phyloP scores from a whole-genome alignment of 2,329 filamentous ascomycete genomes.

The Leptographium galeiforme region DNA sequence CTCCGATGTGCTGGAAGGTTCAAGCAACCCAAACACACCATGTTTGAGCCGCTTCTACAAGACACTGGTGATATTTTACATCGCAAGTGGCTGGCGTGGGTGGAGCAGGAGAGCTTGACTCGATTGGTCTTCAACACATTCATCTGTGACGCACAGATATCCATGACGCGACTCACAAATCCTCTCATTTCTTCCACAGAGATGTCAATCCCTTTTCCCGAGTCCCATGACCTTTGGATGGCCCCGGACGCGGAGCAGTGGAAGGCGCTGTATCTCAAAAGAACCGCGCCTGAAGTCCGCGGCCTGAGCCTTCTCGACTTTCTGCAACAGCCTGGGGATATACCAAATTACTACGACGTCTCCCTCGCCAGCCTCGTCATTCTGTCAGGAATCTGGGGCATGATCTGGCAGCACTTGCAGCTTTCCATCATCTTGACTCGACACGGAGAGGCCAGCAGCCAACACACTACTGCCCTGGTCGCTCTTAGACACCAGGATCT shows the following conservation, averaged over 20 bases:
- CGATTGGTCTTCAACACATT: slow-evolving; percentile 53
- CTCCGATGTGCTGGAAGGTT: slow-evolving; percentile 7
- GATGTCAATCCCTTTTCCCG: slow-evolving; percentile 51
- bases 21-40: background rate
- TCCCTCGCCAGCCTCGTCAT: background rate
- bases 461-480: background rate
- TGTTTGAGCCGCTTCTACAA: background rate
- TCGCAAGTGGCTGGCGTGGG: slow-evolving; percentile 8
- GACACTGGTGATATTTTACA: slow-evolving; percentile 2
- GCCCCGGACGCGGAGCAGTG: slow-evolving; percentile 50
- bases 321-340: slow-evolving; percentile 1
- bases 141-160: slow-evolving; percentile 51
- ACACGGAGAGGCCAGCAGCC: too few species aligned
- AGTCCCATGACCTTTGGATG: slow-evolving; percentile 49
- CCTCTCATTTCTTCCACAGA: slow-evolving; percentile 58
- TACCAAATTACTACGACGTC: slow-evolving; percentile 4
- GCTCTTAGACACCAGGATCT: slow-evolving; percentile 44
- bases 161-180: slow-evolving; percentile 52
- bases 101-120: slow-evolving; percentile 5
- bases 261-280: slow-evolving; percentile 43
- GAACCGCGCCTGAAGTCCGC: background rate
- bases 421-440: background rate
- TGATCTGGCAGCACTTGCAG: slow-evolving; percentile 7
- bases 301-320: slow-evolving; percentile 1
- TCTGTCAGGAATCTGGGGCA: slow-evolving; percentile 6